Percentiles rank a stretch among this genome's conserved stretches.
These are phyloP conservation scores for Tuber melanosporum DNA, from an alignment of 495 filamentous ascomycete species.

Conservation along the genomic window DNA sequence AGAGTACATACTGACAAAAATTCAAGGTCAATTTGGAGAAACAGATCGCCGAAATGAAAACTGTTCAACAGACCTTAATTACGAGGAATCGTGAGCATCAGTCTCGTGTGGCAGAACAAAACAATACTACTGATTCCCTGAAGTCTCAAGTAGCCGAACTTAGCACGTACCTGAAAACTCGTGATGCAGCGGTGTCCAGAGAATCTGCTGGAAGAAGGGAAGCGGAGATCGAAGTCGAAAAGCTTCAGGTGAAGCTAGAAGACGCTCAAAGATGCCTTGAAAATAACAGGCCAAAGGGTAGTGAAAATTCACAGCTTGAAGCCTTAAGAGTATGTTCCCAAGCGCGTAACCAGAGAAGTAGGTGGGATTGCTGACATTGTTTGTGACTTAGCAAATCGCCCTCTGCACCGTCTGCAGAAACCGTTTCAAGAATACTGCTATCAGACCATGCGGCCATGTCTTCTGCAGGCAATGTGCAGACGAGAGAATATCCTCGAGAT, in stretches of 20 bases:
- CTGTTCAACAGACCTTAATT: slow-evolving; percentile 60
- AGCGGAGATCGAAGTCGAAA: slow-evolving; percentile 41
- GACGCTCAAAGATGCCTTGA: slow-evolving; percentile 38
- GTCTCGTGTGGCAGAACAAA: slow-evolving; percentile 59
- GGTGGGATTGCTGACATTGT: slow-evolving; percentile 32
- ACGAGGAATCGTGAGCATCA: slow-evolving; percentile 66
- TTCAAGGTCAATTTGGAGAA: slow-evolving; percentile 82
- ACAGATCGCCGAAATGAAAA: slow-evolving; percentile 72
- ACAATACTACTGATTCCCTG: slow-evolving; percentile 61
- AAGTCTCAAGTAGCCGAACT: slow-evolving; percentile 71
- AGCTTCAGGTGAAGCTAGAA: slow-evolving; percentile 40
- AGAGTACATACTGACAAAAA: slow-evolving; percentile 48
- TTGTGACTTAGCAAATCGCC: slow-evolving; percentile 60
- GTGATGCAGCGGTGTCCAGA: slow-evolving; percentile 55
- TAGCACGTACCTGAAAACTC: slow-evolving; percentile 60
- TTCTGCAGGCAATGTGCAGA: slow-evolving; percentile 89
- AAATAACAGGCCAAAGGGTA: slow-evolving; percentile 39
- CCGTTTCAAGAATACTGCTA: slow-evolving; percentile 86
- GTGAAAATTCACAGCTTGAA: slow-evolving; percentile 40
- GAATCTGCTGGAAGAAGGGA: slow-evolving; percentile 38
- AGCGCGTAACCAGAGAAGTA: not conserved
- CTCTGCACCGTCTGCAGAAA: slow-evolving; percentile 82
- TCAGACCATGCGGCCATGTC: slow-evolving; percentile 92
- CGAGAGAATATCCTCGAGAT: slow-evolving; percentile 74
- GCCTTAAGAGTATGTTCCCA: slow-evolving; percentile 37